A percentile compares a stretch with the other conserved stretches of the same genome.
phyloP scores from a whole-genome alignment of 2,329 filamentous ascomycete species.

The Colletotrichum sp. region DNA sequence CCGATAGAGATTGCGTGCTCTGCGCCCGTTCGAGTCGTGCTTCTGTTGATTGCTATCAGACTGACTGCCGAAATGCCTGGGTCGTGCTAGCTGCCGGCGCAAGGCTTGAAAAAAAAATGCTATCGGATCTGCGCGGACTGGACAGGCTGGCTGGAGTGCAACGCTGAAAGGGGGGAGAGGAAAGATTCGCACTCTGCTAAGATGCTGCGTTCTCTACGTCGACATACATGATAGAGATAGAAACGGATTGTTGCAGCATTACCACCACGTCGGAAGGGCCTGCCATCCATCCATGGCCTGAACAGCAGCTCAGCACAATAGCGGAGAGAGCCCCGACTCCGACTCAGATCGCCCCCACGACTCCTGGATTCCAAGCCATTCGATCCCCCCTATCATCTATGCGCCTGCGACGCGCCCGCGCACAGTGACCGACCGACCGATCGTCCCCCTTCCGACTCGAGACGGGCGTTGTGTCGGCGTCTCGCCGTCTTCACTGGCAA shows the following conservation, averaged over 20 bases:
- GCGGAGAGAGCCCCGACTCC: neutral
- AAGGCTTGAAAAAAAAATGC: neutral
- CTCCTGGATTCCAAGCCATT: neutral
- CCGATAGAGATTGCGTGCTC: conserved; percentile 8
- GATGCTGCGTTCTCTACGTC: neutral
- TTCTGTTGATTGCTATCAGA: neutral
- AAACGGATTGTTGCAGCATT: neutral
- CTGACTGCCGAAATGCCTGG: neutral
- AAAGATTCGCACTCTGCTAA: neutral
- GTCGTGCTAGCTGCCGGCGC: neutral
- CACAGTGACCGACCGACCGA: neutral
- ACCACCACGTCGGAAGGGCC: neutral
- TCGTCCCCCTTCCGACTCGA: neutral
- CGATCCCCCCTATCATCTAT: neutral
- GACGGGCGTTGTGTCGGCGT: conserved; percentile 9
- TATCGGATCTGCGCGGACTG: neutral
- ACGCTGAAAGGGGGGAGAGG: neutral
- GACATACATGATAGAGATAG: neutral
- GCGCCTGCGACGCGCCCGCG: neutral
- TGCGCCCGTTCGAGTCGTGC: conserved; percentile 11
- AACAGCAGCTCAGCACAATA: neutral
- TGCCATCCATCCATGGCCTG: neutral
- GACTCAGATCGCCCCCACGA: neutral
- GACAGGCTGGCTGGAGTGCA: neutral
- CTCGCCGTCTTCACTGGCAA: neutral